Base-by-base conservation (phyloP, 352 stramenopile species). In the Pythium scleroteichum region DNA sequence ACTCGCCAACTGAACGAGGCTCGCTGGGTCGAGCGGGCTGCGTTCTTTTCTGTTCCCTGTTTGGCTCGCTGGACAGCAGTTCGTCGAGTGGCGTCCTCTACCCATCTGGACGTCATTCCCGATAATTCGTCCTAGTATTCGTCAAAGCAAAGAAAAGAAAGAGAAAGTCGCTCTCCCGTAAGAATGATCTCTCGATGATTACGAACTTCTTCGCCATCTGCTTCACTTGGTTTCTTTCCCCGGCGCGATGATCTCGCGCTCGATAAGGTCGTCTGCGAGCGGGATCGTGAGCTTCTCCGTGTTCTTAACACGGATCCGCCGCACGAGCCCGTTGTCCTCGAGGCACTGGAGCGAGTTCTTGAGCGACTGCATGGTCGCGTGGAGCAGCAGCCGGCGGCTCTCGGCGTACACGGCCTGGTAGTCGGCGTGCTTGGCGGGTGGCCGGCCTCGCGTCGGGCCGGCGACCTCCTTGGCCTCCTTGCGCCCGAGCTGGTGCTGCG, bases 321-420 rank as follows among this genome's bases (percentile, higher is more conserved):
- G 68, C 20, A 88, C 53, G 23, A 88, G 52, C 3, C 78, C 74
- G 70, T 88, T 78, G 20, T 86, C 78, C 64, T 82, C 68, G 5
- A 87, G 69, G 27, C 73, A 82, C 49, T 83, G 83, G 53, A 87
- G 56, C 23, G 78, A 87, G 58, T 84, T 84, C 62, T 85, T 84
- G 66, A 88, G 76, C n/a, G 78, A 70, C 40, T 78, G 63, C 16
- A 75, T 69, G 8, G 74, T 78, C 23, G 67, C 60, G 53, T 86
- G 74, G 17, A 88, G 44, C 22, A 88, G 42, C n/a, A 76, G 78
- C 58, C 81, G 82, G 46, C 68, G 68, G 44, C 76, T 84, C 41
- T 69, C 69, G 16, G 78, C 64, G 49, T 79, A 84, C 38, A 86
- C 76, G 7, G 56, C 64, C 53, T 88, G 73, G 58, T 82, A 85